Evolutionary conservation across 2,329 filamentous ascomycete species (phyloP).

Genomic region (Alternaria sp.): DNA sequence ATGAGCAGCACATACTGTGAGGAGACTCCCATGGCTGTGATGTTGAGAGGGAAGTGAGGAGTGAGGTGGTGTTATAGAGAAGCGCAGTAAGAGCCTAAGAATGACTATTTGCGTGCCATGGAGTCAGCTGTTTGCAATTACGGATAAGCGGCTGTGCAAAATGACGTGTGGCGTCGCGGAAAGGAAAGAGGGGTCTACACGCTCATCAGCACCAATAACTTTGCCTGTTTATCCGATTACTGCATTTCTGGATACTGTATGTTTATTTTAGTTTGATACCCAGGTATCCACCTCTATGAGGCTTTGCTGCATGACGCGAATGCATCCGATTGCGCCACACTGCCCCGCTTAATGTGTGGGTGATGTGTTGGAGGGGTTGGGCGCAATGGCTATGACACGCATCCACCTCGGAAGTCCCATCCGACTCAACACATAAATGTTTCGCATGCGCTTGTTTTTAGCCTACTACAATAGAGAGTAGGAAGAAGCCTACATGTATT

Average conservation of each 20-base stretch:
- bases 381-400: no score
- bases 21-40: constrained; percentile 43
- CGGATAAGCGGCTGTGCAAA: constrained; percentile 21
- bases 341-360: no score
- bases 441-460: no score
- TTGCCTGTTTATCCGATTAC: not conserved
- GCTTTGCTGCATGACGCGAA: not conserved
- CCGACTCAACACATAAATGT: no score
- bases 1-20: constrained; percentile 49
- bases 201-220: not conserved
- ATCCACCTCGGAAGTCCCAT: constrained; percentile 5
- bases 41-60: not conserved
- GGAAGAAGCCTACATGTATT: no score
- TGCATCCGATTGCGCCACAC: no score
- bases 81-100: constrained; percentile 10
- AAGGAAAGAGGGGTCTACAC: constrained; percentile 8
- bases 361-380: no score
- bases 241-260: not conserved
- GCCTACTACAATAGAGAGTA: no score
- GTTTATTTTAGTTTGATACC: not conserved
- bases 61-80: not conserved
- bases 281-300: no score
- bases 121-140: constrained; percentile 22
- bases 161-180: constrained; percentile 17
- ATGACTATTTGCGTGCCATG: constrained; percentile 14